phyloP scores from a whole-genome alignment of 306 rosid species.

The Senna tora region DNA sequence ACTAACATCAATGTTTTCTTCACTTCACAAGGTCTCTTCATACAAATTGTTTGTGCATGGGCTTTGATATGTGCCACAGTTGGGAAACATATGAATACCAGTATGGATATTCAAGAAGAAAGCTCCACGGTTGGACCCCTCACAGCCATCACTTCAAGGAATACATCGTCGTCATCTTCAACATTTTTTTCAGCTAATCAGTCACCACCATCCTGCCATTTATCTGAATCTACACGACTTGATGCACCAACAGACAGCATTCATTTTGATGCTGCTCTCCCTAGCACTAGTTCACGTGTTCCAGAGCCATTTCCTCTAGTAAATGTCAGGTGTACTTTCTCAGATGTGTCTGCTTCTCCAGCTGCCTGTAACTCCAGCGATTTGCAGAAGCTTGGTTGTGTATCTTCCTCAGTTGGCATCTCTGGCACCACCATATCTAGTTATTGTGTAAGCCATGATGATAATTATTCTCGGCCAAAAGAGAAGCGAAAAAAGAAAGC shows the following conservation, averaged over 20 bases:
- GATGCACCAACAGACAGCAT: slow-evolving; percentile 59
- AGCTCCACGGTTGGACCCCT: slow-evolving; percentile 64
- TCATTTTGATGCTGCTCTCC: slow-evolving; percentile 51
- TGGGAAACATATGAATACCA: slow-evolving; percentile 42
- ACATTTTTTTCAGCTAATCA: slow-evolving; percentile 83
- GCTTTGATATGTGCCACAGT: slow-evolving; percentile 44
- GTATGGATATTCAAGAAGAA: slow-evolving; percentile 80
- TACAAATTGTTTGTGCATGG: slow-evolving; percentile 41
- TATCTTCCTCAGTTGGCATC: slow-evolving; percentile 65
- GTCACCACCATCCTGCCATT: slow-evolving; percentile 73
- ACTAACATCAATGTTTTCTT: slow-evolving; percentile 33
- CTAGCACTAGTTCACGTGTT: slow-evolving; percentile 56
- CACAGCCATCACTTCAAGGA: slow-evolving; percentile 64
- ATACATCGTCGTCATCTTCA: slow-evolving; percentile 81
- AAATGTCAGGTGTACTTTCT: slow-evolving; percentile 46
- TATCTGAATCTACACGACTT: slow-evolving; percentile 59
- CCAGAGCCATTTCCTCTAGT: slow-evolving; percentile 55
- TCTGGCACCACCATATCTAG: slow-evolving; percentile 66
- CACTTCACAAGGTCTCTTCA: slow-evolving; percentile 44
- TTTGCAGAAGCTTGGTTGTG: slow-evolving; percentile 57
- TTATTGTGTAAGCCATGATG: slow-evolving; percentile 52
- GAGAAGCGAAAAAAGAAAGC: slow-evolving; percentile 62
- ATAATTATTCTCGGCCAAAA: slow-evolving; percentile 49
- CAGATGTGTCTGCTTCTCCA: slow-evolving; percentile 57
- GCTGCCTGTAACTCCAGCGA: slow-evolving; percentile 54